Base-by-base conservation (phyloP, 148 eudicot genomes). In the Silene latifolia region DNA sequence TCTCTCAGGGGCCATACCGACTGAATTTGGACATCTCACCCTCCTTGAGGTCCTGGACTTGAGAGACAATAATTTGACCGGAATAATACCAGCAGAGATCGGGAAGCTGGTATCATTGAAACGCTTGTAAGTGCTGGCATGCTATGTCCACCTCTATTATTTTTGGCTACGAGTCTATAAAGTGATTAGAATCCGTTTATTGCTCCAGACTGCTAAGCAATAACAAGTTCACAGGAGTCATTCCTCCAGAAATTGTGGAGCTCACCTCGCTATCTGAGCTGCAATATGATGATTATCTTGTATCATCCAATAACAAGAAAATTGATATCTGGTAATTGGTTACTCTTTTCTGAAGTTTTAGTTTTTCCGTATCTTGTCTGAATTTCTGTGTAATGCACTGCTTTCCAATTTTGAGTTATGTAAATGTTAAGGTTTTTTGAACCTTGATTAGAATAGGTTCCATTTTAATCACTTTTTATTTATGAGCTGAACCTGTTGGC, bases 1-100 rank as follows among this genome's bases (percentile, higher is more conserved):
- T 66, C 79, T 96, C 79, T 89, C 81, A 61, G 98, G 99, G 53
- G 73, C 69, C 67, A 88, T 96, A 62, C 99, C 99, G 35, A 77
- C 74, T 27, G 91, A 92, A 77, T 69, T 92, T 66, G 95, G 90
- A 73, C 75, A 62, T 65, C 98, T 96, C 61, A 63, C 76, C 65
- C 82, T 42, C 76, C 81, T 96, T 51, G 94, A 96, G 80, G 86
- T 89, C 24, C 80, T 96, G 79, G 99, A 96, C 84, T 87, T 96
- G 87, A 87, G 98, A 72, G 83, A 78, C 71, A 96, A 96, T 73
- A 76, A 79, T 68, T 85, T 96, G 77, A 81, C 74, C 59, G 99
- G 99, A 77, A 74, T 57, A n/a, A 78, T 96, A 79, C 99, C 99
- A 7, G 79, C 78, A 13, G 95, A 86, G 62, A 80, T 96, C 73